Base-by-base conservation (phyloP, 1,139 yeast genomes). In the Schwanniomyces etchellsii region DNA sequence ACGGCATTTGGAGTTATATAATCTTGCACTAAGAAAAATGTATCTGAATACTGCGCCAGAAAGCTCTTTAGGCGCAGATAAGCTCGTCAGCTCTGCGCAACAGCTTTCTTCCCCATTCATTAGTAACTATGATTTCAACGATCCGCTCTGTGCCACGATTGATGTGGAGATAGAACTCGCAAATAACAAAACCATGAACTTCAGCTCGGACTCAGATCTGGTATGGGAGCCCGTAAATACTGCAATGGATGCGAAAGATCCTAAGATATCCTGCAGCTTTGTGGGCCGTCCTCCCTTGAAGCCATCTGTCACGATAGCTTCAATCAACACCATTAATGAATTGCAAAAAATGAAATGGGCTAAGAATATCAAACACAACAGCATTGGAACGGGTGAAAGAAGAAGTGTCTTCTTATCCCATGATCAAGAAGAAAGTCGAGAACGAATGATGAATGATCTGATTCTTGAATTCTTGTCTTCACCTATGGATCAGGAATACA, bases 261-360 rank as follows among this genome's bases (percentile, higher is more conserved):
- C n/a, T 7, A n/a, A n/a, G 7, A 18, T 18, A 7, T 18, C 7
- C 21, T 7, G 21, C n/a, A n/a, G n/a, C 9, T 18, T 18, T 7
- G 7, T n/a, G n/a, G 21, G n/a, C n/a, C 34, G 36, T 22, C 42
- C 42, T 5, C 45, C 48, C 5, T 34, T 49, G 32, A 52, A 52
- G 34, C 59, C 59, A 2, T 40, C 46, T 5, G 56, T 54, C 11
- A 49, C 54, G 12, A 51, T 52, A 14, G 49, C 55, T 4, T 48
- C 57, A 16, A 47, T 55, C 29, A 44, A 49, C 24, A 43, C 38
- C 11, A 38, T 38, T 28, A 30, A 44, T 15, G 29, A 34, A 30
- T 28, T 32, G 26, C 45, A 35, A 25, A 26, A 24, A 20, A 24
- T 16, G 21, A 34, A 28, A 26, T 42, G 14, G 20, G n/a, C n/a